Percentiles rank a stretch among this genome's conserved stretches.
Evolutionary conservation across 352 stramenopile genomes (phyloP).

Genomic region (Phytophthora litchii): DNA sequence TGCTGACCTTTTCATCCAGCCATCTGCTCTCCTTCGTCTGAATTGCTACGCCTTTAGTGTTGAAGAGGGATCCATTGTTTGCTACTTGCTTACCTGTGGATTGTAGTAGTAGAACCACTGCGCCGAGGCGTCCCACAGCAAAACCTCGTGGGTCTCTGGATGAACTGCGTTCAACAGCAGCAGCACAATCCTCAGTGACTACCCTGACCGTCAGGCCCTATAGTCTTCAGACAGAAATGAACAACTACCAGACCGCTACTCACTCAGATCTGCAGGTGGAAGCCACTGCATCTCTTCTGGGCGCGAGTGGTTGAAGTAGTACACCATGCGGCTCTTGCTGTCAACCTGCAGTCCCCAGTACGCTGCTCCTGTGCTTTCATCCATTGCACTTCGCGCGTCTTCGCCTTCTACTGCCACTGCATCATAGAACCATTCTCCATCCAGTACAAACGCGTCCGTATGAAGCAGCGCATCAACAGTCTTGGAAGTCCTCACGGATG

Average conservation of each 20-base stretch:
- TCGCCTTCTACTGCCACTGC: constrained; percentile 7
- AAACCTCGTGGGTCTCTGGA: constrained; percentile 22
- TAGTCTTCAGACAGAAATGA: too few relatives aligned
- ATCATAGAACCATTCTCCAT: constrained; percentile 31
- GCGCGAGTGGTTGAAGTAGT: constrained; percentile 21
- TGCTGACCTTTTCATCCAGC: constrained; percentile 13
- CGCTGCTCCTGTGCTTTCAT: not conserved
- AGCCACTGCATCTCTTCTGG: constrained; percentile 18
- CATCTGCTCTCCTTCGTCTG: constrained; percentile 22
- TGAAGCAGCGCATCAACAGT: constrained; percentile 7
- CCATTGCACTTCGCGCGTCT: not conserved
- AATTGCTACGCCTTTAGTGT: not conserved
- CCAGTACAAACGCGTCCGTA: constrained; percentile 18
- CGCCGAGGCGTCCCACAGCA: constrained; percentile 22
- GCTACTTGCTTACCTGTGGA: constrained; percentile 15
- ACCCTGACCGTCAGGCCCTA: too few relatives aligned
- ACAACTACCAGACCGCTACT: not conserved
- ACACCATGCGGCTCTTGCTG: constrained; percentile 7
- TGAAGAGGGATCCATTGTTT: not conserved
- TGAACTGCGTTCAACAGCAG: constrained; percentile 12
- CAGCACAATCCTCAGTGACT: not conserved
- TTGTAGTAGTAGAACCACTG: constrained; percentile 30
- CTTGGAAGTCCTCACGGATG: constrained; percentile 8
- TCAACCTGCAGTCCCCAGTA: constrained; percentile 28
- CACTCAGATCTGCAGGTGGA: constrained; percentile 19